Conservation (phyloP, 345 rosid species). For the Melastoma malabathricum region DNA sequence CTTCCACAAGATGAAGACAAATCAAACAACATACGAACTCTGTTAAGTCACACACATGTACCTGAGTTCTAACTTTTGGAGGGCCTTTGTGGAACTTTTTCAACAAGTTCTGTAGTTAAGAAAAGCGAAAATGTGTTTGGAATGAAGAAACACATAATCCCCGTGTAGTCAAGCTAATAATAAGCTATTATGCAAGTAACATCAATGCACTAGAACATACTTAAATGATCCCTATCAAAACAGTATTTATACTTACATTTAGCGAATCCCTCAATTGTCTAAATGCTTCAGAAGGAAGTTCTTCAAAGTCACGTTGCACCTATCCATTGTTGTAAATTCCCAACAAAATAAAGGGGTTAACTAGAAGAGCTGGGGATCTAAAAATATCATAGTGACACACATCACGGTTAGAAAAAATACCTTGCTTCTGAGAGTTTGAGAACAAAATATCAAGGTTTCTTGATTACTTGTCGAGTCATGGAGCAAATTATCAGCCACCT, state of each 20-base stretch:
- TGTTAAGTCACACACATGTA: slow-evolving; percentile 8
- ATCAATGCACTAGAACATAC: too few species aligned
- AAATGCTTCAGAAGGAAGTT: slow-evolving; percentile 92
- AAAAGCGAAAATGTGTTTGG: neutral
- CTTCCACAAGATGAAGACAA: too few species aligned
- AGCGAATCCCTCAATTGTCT: slow-evolving; percentile 65
- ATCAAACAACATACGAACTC: too few species aligned
- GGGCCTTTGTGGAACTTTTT: slow-evolving; percentile 96
- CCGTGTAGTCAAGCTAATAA: too few species aligned
- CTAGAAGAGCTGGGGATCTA: neutral
- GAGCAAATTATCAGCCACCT: slow-evolving; percentile 99
- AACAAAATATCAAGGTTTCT: slow-evolving; percentile 94
- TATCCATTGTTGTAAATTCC: slow-evolving; percentile 16
- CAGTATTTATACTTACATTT: slow-evolving; percentile 36
- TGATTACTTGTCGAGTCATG: slow-evolving; percentile 92
- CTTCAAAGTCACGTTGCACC: slow-evolving; percentile 99
- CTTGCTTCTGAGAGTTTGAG: slow-evolving; percentile 99
- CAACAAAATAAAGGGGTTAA: slow-evolving; percentile 2
- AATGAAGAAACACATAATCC: slow-evolving; percentile 1
- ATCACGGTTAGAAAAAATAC: slow-evolving; percentile 22
- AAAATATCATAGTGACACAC: neutral
- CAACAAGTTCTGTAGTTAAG: slow-evolving; percentile 57
- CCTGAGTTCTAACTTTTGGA: slow-evolving; percentile 97
- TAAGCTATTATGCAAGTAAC: too few species aligned
- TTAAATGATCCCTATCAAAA: too few species aligned